phyloP scores from a whole-genome alignment of 257 asterid species.

The Solanum pinnatisectum region DNA sequence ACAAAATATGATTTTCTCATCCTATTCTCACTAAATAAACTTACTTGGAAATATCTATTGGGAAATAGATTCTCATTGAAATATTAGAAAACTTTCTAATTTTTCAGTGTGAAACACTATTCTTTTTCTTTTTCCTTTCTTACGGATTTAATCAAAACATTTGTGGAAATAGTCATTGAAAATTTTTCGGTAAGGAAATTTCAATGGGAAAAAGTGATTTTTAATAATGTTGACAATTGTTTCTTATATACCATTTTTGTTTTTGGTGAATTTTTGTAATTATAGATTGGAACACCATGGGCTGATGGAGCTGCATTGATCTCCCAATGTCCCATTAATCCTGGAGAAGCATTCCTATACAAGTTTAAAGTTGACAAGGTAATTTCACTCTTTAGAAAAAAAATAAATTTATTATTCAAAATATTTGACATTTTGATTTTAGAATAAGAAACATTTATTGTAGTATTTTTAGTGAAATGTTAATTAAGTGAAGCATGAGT shows the following conservation, averaged over 20 bases:
- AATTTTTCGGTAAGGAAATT: no score
- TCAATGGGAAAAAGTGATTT: no score
- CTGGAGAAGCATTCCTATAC: slow-evolving; percentile 64
- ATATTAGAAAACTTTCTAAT: no score
- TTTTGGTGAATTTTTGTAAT: background rate
- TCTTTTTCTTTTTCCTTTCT: no score
- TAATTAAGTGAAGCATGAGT: background rate
- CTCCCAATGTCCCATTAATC: slow-evolving; percentile 74
- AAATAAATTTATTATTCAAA: background rate
- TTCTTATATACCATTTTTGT: background rate
- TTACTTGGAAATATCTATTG: no score
- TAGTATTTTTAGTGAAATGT: background rate
- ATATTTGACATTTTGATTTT: background rate
- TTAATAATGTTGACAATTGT: no score
- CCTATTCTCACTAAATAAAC: no score
- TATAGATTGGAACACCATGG: slow-evolving; percentile 84
- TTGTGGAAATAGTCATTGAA: no score
- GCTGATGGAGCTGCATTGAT: slow-evolving; percentile 83
- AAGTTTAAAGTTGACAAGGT: slow-evolving; percentile 62
- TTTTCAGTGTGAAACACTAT: no score
- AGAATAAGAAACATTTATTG: background rate
- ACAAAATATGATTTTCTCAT: no score
- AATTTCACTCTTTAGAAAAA: background rate
- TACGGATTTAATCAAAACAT: no score
- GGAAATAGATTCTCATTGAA: no score